Conservation (phyloP, 257 asterid species). For the Petunia secreta region DNA sequence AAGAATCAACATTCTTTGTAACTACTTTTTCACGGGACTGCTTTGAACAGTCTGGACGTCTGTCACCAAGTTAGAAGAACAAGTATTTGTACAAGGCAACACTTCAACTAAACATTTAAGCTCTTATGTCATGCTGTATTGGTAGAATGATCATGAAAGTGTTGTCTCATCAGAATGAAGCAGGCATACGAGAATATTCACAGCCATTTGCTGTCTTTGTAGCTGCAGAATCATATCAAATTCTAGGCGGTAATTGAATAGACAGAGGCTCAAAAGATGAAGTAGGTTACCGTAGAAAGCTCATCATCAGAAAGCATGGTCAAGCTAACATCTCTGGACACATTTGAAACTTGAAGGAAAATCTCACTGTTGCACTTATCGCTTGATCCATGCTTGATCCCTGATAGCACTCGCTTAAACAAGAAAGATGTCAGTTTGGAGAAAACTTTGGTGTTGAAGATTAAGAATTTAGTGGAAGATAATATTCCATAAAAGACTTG, state of each 20-base stretch:
- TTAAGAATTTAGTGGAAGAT: slow-evolving; percentile 12
- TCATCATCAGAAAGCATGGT: slow-evolving; percentile 51
- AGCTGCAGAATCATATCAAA: slow-evolving; percentile 7
- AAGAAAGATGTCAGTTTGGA: slow-evolving; percentile 24
- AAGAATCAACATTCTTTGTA: slow-evolving; percentile 11
- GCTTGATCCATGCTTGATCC: slow-evolving; percentile 41
- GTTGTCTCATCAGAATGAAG: slow-evolving; percentile 11
- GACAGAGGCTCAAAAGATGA: slow-evolving; percentile 13
- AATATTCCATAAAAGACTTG: neutral
- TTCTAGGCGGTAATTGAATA: neutral
- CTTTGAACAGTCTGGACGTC: slow-evolving; percentile 5
- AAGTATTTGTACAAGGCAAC: slow-evolving; percentile 10
- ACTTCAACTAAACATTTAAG: neutral
- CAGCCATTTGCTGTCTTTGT: neutral
- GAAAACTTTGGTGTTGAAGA: slow-evolving; percentile 14
- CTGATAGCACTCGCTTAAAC: slow-evolving; percentile 38
- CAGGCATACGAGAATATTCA: slow-evolving; percentile 7
- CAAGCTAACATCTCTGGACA: slow-evolving; percentile 44
- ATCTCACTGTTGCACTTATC: slow-evolving; percentile 42
- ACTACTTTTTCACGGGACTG: neutral
- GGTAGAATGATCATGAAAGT: neutral
- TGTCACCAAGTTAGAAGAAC: slow-evolving; percentile 9
- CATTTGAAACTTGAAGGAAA: slow-evolving; percentile 42
- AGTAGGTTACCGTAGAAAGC: slow-evolving; percentile 46
- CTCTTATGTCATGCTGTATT: neutral